A percentile compares a stretch with the other conserved stretches of the same genome.
Conservation (phyloP, 1,139 yeast species). For the Pichia sp. region DNA sequence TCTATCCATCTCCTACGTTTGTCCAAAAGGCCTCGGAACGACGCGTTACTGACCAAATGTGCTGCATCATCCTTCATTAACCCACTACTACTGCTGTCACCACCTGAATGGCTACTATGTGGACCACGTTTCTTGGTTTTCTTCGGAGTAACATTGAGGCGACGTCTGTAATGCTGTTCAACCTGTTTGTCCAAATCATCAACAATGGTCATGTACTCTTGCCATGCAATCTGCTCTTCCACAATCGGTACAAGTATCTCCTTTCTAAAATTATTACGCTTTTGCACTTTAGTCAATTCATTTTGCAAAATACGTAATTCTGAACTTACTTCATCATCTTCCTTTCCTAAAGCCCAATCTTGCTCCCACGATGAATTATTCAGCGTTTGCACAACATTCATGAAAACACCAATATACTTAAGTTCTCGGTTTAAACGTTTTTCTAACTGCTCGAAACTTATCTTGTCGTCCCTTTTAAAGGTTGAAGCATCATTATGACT, state of each 20-base stretch:
- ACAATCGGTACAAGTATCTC: conserved; percentile 63
- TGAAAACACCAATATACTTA: conserved; percentile 85
- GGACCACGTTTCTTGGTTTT: conserved; percentile 52
- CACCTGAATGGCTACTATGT: conserved; percentile 12
- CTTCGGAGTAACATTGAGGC: conserved; percentile 77
- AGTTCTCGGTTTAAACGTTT: conserved; percentile 84
- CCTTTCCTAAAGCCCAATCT: conserved; percentile 77
- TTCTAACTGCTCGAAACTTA: conserved; percentile 78
- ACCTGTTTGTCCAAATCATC: conserved; percentile 96
- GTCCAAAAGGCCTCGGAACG: conserved; percentile 73
- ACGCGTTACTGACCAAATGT: conserved; percentile 58
- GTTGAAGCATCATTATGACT: conserved; percentile 1
- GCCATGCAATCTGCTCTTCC: conserved; percentile 93
- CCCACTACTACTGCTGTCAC: conserved; percentile 13
- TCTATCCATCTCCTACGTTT: conserved; percentile 86
- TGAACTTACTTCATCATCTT: conserved; percentile 91
- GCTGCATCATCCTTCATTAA: conserved; percentile 32
- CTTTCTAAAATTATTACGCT: conserved; percentile 64
- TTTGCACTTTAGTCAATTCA: conserved; percentile 58
- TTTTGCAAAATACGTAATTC: conserved; percentile 74
- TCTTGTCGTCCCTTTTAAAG: conserved; percentile 13
- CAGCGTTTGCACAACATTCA: conserved; percentile 47
- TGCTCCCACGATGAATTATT: conserved; percentile 42
- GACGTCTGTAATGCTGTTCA: conserved; percentile 86
- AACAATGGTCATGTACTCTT: conserved; percentile 82